A percentile compares a stretch with the other conserved stretches of the same genome.
These are phyloP conservation scores for Colletotrichum limetticola DNA, from an alignment of 2,329 filamentous ascomycete genomes.

Conservation along the genomic window DNA sequence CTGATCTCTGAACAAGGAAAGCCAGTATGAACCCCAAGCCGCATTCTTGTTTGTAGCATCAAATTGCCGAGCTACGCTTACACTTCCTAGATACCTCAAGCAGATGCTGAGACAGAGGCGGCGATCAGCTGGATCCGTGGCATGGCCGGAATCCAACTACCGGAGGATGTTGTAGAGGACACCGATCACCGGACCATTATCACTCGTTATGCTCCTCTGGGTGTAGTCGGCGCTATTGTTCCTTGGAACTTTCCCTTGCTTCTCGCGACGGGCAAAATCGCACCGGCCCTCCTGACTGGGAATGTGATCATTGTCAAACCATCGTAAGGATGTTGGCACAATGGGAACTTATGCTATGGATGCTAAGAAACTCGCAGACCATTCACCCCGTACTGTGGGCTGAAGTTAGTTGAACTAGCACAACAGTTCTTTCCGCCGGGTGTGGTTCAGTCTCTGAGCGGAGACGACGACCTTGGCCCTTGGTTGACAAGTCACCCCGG, in stretches of 20 bases:
- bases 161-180: slow-evolving; percentile 53
- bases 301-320: slow-evolving; percentile 67
- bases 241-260: slow-evolving; percentile 69
- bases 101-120: slow-evolving; percentile 39
- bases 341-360: neutral
- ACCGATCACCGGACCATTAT: slow-evolving; percentile 46
- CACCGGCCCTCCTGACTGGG: slow-evolving; percentile 66
- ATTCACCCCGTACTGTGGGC: slow-evolving; percentile 65
- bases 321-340: slow-evolving; percentile 42
- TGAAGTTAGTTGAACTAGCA: slow-evolving; percentile 71
- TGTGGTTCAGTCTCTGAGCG: slow-evolving; percentile 70
- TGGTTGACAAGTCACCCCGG: slow-evolving; percentile 67
- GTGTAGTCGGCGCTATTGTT: slow-evolving; percentile 54
- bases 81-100: slow-evolving; percentile 35
- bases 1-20: slow-evolving; percentile 44
- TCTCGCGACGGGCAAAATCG: slow-evolving; percentile 63
- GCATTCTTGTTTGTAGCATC: neutral
- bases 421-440: slow-evolving; percentile 69
- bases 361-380: slow-evolving; percentile 40
- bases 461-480: slow-evolving; percentile 69
- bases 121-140: slow-evolving; percentile 42
- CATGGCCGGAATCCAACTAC: slow-evolving; percentile 44
- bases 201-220: slow-evolving; percentile 51
- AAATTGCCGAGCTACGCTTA: neutral
- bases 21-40: slow-evolving; percentile 31